Evolutionary conservation across 495 filamentous ascomycete genomes (phyloP), one percentile per base, ranked within the genome.

Genomic region (Tuber calosporum): DNA sequence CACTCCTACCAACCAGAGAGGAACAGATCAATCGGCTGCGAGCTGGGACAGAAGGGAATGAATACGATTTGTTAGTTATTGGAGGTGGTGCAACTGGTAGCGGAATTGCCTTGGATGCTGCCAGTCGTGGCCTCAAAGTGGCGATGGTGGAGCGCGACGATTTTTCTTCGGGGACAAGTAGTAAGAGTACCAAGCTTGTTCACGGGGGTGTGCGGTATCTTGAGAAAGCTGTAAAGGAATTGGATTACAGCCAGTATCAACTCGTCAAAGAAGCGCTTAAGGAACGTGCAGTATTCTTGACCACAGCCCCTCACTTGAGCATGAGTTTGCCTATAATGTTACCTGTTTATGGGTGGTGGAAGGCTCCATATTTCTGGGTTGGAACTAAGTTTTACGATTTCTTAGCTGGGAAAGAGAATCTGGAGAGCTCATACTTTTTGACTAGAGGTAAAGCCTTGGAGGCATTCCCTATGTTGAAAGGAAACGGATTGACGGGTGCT

Each of bases 241-340:
- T 98, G 81, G 95, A 99, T 83, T 97, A 96, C 82, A 91, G 90
- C 75, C 95, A 99, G 87, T 99, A 97, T 82, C 86, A 89, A 79
- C 86, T 99, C 45, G 95, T 99, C 53, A 91, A 89, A 77, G 95
- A 99, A 84, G 94, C 95, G n/a, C 86, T 99, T 72, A 91, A 94
- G 78, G 95, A 99, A 84, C 90, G 95, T 75, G 93, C 93, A 77
- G 97, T 96, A 83, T 99, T 99, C 82, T 83, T 98, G 80, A 92
- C 96, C 79, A 99, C 94, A 17, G 95, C 95, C 40, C 95, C 95
- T 20, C 95, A 99, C 86, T 87, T 99, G 62, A 97, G 93, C 40
- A 89, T 86, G 84, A 97, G 94, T 92, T 86, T 99, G 48, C 95
- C 95, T 26, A 99, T 99, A 77, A 99, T 99, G 95, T 88, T 99